These are phyloP conservation scores for Pascua guehoae DNA, from an alignment of 1,284 basidiomycete genomes.

Conservation along the genomic window DNA sequence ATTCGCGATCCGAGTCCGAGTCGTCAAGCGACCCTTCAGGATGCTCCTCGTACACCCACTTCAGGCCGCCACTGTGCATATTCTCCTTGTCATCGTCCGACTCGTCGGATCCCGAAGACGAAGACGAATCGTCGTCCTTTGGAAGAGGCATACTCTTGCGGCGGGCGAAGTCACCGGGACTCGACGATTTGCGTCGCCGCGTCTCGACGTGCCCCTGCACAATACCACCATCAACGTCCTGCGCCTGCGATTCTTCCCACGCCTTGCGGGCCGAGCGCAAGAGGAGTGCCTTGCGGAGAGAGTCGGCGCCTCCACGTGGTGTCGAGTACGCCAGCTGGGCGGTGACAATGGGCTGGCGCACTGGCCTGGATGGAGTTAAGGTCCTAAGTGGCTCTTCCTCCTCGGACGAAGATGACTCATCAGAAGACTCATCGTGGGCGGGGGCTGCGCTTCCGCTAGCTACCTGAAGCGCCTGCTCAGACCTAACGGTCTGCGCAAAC, in stretches of 20 bases:
- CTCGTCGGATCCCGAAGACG: constrained; percentile 12
- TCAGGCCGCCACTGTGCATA: constrained; percentile 8
- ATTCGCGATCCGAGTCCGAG: constrained; percentile 34
- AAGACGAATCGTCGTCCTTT: constrained; percentile 10
- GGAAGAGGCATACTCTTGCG: constrained; percentile 24
- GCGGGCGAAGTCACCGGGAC: constrained; percentile 15
- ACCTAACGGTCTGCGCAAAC: too few species aligned
- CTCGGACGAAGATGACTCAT: not conserved
- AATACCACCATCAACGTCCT: constrained; percentile 37
- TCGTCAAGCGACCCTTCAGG: constrained; percentile 24
- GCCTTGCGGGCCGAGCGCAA: constrained; percentile 42
- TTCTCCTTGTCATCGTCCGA: constrained; percentile 20
- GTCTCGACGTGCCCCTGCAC: constrained; percentile 28
- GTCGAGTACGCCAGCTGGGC: constrained; percentile 32
- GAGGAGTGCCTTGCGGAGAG: constrained; percentile 40
- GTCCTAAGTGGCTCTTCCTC: not conserved
- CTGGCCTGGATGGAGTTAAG: too few species aligned
- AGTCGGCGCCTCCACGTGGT: constrained; percentile 25
- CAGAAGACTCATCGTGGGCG: too few species aligned
- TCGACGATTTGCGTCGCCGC: constrained; percentile 30
- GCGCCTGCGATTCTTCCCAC: constrained; percentile 32
- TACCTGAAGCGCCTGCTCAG: too few species aligned
- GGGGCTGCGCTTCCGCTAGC: too few species aligned
- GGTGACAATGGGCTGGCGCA: constrained; percentile 15
- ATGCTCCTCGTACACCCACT: constrained; percentile 33